These are phyloP conservation scores for Cadophora malorum DNA, from an alignment of 2,329 filamentous ascomycete genomes.

Conservation along the genomic window DNA sequence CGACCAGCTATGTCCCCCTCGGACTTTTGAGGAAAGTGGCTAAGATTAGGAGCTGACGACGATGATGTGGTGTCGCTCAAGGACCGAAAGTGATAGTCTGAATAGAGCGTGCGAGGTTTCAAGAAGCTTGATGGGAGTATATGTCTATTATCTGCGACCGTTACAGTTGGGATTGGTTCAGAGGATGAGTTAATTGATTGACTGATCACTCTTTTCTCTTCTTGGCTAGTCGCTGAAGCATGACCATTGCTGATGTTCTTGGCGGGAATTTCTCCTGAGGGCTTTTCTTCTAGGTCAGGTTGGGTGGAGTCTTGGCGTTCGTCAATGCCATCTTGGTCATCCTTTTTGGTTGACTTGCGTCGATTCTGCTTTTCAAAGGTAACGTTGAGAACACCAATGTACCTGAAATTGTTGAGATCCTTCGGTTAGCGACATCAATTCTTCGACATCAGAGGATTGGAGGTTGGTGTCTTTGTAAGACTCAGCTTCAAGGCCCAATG, in stretches of 20 bases:
- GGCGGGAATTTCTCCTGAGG: not conserved
- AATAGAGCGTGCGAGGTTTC: slow-evolving; percentile 58
- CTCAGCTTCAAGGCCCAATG: slow-evolving; percentile 45
- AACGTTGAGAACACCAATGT: slow-evolving; percentile 96
- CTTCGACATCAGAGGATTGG: slow-evolving; percentile 16
- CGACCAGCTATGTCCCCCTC: slow-evolving; percentile 34
- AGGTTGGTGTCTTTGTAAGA: slow-evolving; percentile 33
- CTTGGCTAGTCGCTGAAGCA: slow-evolving; percentile 16
- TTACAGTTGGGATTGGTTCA: slow-evolving; percentile 82
- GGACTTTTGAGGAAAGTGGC: slow-evolving; percentile 23
- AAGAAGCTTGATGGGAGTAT: slow-evolving; percentile 89
- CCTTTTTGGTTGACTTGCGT: slow-evolving; percentile 62
- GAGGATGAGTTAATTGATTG: slow-evolving; percentile 75
- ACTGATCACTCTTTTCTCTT: slow-evolving; percentile 59
- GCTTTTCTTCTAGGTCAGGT: slow-evolving; percentile 36
- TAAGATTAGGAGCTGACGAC: slow-evolving; percentile 44
- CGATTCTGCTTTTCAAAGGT: slow-evolving; percentile 88
- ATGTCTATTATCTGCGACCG: slow-evolving; percentile 92
- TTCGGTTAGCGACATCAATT: slow-evolving; percentile 33
- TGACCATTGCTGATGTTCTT: slow-evolving; percentile 18
- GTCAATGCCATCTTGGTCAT: slow-evolving; percentile 51
- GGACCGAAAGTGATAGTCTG: slow-evolving; percentile 35
- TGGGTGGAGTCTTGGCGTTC: slow-evolving; percentile 35
- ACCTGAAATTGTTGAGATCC: slow-evolving; percentile 59
- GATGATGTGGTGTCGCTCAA: slow-evolving; percentile 41